These are phyloP conservation scores for Paramecium biaurelia DNA, from an alignment of 73 alveolate species.

Conservation along the genomic window DNA sequence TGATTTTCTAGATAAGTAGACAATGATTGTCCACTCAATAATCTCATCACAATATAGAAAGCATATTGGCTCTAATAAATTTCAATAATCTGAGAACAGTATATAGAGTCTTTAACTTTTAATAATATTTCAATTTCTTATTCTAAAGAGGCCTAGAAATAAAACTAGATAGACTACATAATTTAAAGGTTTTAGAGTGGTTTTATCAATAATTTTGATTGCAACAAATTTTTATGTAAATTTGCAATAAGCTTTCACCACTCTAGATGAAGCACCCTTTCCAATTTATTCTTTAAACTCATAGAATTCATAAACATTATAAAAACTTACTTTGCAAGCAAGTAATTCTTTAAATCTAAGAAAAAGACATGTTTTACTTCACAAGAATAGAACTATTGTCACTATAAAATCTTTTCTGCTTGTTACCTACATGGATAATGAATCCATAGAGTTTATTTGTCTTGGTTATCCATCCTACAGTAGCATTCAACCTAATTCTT, in stretches of 20 bases:
- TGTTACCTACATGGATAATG: neutral
- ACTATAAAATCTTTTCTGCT: neutral
- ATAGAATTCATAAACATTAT: neutral
- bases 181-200: neutral
- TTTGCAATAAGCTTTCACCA: neutral
- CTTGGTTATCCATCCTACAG: neutral
- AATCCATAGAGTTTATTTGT: neutral
- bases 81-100: neutral
- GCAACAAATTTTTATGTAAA: neutral
- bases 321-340: conserved; percentile 19
- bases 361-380: neutral
- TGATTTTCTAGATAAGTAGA: neutral
- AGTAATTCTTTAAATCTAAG: neutral
- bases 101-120: neutral
- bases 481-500: neutral
- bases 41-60: neutral
- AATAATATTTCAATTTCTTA: neutral
- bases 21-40: neutral
- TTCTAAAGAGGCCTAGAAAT: neutral
- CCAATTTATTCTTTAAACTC: conserved; percentile 2
- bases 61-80: neutral
- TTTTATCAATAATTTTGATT: neutral
- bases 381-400: neutral
- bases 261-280: neutral
- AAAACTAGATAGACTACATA: neutral